These are phyloP conservation scores for Agroathelia rolfsii DNA, from an alignment of 1,284 basidiomycete species.

Conservation along the genomic window DNA sequence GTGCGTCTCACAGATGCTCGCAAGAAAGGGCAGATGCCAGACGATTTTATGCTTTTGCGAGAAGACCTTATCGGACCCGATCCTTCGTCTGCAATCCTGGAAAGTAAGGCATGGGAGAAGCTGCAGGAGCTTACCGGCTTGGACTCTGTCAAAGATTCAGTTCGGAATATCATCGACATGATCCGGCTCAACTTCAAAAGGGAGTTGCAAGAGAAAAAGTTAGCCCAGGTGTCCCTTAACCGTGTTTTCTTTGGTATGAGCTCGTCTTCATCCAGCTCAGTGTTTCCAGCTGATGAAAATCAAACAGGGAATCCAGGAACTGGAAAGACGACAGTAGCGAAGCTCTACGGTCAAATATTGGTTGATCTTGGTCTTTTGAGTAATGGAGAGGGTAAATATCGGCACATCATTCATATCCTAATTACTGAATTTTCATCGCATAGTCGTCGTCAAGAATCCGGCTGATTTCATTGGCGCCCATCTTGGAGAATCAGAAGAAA, in stretches of 20 bases:
- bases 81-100: constrained; percentile 17
- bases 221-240: constrained; percentile 21
- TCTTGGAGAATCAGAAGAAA: constrained; percentile 11
- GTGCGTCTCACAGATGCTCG: constrained; percentile 16
- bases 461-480: constrained; percentile 12
- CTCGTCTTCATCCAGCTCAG: too few species aligned
- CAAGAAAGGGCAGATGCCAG: constrained; percentile 13
- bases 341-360: constrained; percentile 23
- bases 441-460: constrained; percentile 20
- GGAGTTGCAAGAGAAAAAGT: constrained; percentile 21
- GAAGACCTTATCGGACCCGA: constrained; percentile 25
- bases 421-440: not conserved
- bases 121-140: constrained; percentile 21
- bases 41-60: constrained; percentile 19
- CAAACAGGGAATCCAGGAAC: too few species aligned
- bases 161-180: constrained; percentile 17
- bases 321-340: constrained; percentile 26
- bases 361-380: constrained; percentile 22
- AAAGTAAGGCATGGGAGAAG: constrained; percentile 19
- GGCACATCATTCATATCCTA: not conserved
- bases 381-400: constrained; percentile 23
- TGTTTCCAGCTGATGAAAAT: too few species aligned
- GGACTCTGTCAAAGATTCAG: constrained; percentile 18
- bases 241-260: constrained; percentile 25
- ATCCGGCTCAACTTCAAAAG: constrained; percentile 21